Evolutionary conservation across 176 grass and related monocot species (phyloP).

Genomic region (Calamus simplicifolius): DNA sequence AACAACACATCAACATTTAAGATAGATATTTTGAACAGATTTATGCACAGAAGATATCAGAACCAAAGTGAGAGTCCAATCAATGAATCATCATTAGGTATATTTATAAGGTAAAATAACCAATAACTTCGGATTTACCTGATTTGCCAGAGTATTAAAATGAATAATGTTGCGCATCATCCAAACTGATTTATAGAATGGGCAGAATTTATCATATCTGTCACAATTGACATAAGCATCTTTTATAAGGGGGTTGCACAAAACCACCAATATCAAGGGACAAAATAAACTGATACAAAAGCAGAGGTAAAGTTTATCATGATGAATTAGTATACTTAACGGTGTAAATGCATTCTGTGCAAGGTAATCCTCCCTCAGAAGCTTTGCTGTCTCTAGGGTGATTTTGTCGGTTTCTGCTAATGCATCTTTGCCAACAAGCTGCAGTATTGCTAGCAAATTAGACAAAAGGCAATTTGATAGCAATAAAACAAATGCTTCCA

Average conservation of each 20-base stretch:
- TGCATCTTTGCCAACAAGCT: slow-evolving; percentile 93
- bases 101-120: too few species aligned
- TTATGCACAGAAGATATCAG: too few species aligned
- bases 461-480: neutral
- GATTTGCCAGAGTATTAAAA: slow-evolving; percentile 77
- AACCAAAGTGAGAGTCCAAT: too few species aligned
- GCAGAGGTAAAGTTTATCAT: neutral
- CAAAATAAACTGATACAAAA: neutral
- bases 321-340: slow-evolving; percentile 30
- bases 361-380: slow-evolving; percentile 81
- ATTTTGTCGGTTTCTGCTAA: slow-evolving; percentile 87
- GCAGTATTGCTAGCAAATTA: slow-evolving; percentile 2
- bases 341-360: slow-evolving; percentile 90
- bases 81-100: too few species aligned
- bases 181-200: slow-evolving; percentile 97
- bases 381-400: slow-evolving; percentile 72
- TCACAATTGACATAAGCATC: slow-evolving; percentile 2
- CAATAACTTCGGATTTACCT: slow-evolving; percentile 26
- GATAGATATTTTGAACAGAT: too few species aligned
- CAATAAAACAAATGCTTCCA: neutral
- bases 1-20: too few species aligned
- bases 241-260: too few species aligned
- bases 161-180: slow-evolving; percentile 96
- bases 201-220: slow-evolving; percentile 90
- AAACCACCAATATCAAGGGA: too few species aligned